Percentiles rank a stretch among this genome's conserved stretches.
Conservation (phyloP, 2,329 filamentous ascomycete species). For the Scedosporium aurantiacum region DNA sequence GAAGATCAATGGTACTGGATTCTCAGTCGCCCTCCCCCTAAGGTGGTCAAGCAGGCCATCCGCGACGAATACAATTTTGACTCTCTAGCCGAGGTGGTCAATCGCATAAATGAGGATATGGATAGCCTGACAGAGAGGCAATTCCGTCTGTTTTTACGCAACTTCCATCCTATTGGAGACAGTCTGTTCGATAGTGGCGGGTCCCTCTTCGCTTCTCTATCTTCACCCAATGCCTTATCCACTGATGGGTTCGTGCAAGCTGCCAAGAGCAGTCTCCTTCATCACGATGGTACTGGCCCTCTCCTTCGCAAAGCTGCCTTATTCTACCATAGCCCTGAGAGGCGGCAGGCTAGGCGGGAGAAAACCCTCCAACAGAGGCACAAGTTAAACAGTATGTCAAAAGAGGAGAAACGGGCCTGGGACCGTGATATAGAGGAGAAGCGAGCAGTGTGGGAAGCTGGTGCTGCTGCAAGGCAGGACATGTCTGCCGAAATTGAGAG, state of each 20-base stretch:
- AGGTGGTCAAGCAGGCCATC: not conserved
- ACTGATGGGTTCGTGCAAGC: not conserved
- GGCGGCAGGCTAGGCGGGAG: not conserved
- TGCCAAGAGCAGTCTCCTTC: not conserved
- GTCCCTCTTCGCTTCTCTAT: not conserved
- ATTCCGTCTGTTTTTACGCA: not conserved
- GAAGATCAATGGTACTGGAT: not conserved
- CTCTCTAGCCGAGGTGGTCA: not conserved
- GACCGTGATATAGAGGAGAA: not conserved
- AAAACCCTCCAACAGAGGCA: not conserved
- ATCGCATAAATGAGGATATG: not conserved
- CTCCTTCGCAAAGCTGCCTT: not conserved
- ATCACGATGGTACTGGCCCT: not conserved
- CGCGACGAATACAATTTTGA: not conserved
- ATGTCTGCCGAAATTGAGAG: not conserved
- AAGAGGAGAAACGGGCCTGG: not conserved
- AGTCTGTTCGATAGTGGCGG: not conserved
- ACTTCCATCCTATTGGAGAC: not conserved
- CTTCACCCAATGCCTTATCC: not conserved
- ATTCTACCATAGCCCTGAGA: not conserved
- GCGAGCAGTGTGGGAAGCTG: not conserved
- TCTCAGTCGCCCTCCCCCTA: not conserved
- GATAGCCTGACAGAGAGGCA: not conserved
- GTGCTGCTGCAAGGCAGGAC: slow-evolving; percentile 1
- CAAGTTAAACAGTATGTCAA: not conserved